Conservation (phyloP, 345 rosid genomes). For the Pseudoturritis turrita region DNA sequence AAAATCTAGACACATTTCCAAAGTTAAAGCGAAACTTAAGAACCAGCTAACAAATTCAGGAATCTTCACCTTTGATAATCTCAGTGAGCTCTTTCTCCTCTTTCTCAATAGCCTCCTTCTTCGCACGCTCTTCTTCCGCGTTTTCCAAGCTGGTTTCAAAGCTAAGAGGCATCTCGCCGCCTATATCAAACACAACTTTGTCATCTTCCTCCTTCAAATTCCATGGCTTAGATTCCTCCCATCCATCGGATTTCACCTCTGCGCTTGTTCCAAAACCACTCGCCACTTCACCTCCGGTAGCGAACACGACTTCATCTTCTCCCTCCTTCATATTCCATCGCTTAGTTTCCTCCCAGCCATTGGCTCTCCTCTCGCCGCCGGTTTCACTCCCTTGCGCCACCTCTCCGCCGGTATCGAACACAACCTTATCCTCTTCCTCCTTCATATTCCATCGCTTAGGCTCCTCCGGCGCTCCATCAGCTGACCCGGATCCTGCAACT, state of each 20-base stretch:
- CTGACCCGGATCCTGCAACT: conserved; percentile 23
- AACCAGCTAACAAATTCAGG: not conserved
- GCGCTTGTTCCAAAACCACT: not conserved
- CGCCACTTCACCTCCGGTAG: conserved; percentile 18
- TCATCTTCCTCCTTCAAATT: conserved; percentile 43
- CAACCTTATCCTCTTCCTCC: conserved; percentile 36
- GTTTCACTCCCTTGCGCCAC: not conserved
- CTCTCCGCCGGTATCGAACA: conserved; percentile 39
- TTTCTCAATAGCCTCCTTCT: conserved; percentile 39
- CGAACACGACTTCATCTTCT: conserved; percentile 40
- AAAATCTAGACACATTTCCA: not conserved
- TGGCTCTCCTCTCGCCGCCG: not conserved
- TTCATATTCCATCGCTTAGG: conserved; percentile 43
- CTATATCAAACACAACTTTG: conserved; percentile 41
- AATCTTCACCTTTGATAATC: conserved; percentile 51
- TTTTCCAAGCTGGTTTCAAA: conserved; percentile 17
- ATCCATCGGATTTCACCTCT: conserved; percentile 12
- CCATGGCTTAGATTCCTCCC: conserved; percentile 40
- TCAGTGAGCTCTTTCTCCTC: conserved; percentile 64
- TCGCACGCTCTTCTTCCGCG: conserved; percentile 34
- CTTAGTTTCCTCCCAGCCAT: conserved; percentile 20
- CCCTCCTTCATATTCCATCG: conserved; percentile 49
- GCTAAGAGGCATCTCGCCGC: conserved; percentile 16
- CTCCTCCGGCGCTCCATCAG: conserved; percentile 28
- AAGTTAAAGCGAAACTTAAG: not conserved